Evolutionary conservation across 345 rosid genomes (phyloP).

Genomic region (Arabidopsis suecica): DNA sequence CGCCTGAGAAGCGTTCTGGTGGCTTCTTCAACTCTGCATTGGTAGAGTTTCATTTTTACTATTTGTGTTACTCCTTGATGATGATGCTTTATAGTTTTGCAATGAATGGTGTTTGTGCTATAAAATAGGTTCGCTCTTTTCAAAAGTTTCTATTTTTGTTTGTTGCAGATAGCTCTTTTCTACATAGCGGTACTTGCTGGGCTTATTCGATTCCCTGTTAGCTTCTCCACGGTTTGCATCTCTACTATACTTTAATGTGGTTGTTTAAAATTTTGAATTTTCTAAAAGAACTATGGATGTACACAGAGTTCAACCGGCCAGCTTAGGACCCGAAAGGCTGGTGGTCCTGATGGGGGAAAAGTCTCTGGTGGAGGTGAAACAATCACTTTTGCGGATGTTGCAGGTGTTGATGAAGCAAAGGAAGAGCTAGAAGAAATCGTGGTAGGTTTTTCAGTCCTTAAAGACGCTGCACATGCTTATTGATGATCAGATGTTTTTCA

Average conservation of each 20-base stretch:
- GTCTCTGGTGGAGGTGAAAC: slow-evolving; percentile 73
- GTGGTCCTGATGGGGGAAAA: slow-evolving; percentile 68
- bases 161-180: slow-evolving; percentile 77
- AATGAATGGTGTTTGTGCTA: neutral
- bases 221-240: slow-evolving; percentile 72
- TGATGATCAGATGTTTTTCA: slow-evolving; percentile 15
- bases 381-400: slow-evolving; percentile 94
- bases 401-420: slow-evolving; percentile 97
- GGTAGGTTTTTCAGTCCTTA: slow-evolving; percentile 52
- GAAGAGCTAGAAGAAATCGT: slow-evolving; percentile 99
- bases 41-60: slow-evolving; percentile 43
- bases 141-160: slow-evolving; percentile 9
- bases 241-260: neutral
- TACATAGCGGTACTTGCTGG: slow-evolving; percentile 82
- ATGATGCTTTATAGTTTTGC: neutral
- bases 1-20: slow-evolving; percentile 86
- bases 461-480: slow-evolving; percentile 5
- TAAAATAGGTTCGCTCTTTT: neutral
- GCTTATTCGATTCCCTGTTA: slow-evolving; percentile 77
- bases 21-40: slow-evolving; percentile 81
- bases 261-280: neutral
- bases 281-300: slow-evolving; percentile 15
- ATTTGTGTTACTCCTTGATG: slow-evolving; percentile 12
- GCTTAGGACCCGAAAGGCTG: slow-evolving; percentile 72
- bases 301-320: slow-evolving; percentile 80